Evolutionary conservation across 768 basidiomycete genomes (phyloP).

Genomic region (Tulasnella sp.): DNA sequence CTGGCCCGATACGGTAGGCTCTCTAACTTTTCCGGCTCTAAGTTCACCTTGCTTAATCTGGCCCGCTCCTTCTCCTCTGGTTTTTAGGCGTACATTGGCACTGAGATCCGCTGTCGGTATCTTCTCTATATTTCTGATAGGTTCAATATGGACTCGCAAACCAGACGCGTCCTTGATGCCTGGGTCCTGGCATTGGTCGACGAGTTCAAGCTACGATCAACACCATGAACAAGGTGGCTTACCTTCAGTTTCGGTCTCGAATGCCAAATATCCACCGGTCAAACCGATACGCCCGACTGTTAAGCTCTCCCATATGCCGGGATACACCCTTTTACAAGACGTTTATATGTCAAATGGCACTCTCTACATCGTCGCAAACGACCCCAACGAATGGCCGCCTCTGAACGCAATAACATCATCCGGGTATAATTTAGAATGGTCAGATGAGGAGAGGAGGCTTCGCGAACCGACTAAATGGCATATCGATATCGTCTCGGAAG

Average conservation of each 20-base stretch:
- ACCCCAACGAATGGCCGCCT: conserved; percentile 53
- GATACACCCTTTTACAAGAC: conserved; percentile 77
- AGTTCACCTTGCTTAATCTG: background rate
- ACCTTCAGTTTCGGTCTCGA: background rate
- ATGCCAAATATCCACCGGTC: background rate
- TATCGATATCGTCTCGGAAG: conserved; percentile 63
- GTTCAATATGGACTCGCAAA: background rate
- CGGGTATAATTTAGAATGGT: conserved; percentile 50
- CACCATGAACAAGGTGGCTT: background rate
- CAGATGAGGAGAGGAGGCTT: conserved; percentile 42
- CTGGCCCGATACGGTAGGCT: background rate
- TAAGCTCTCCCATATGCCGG: conserved; percentile 61
- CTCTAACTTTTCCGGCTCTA: background rate
- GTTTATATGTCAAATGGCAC: conserved; percentile 64
- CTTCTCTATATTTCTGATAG: background rate
- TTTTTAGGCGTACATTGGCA: background rate
- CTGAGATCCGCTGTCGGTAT: background rate
- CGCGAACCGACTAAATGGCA: conserved; percentile 72
- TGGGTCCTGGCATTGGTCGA: background rate
- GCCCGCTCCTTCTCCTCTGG: background rate
- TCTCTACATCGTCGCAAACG: conserved; percentile 67
- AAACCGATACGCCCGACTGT: conserved; percentile 40
- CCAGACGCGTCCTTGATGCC: background rate
- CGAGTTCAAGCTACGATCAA: background rate
- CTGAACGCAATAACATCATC: conserved; percentile 62